Evolutionary conservation across 1,139 yeast species (phyloP).

Genomic region (Kodamaea suecica): DNA sequence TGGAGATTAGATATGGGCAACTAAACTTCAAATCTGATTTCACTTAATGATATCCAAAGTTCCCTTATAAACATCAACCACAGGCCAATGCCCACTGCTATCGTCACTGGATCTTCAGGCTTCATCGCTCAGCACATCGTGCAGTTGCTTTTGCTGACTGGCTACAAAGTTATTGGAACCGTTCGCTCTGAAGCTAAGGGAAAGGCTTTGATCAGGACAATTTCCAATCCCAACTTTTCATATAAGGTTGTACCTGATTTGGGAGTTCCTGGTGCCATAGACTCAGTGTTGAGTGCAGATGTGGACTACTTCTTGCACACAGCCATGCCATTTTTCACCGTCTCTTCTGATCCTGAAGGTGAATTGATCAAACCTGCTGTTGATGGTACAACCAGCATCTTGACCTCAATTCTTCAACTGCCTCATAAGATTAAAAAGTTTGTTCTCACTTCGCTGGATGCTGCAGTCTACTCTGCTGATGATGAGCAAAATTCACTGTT

Average conservation of each 20-base stretch:
- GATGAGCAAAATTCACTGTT: conserved; percentile 34
- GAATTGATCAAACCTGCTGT: conserved; percentile 42
- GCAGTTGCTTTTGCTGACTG: conserved; percentile 23
- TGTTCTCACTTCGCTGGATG: conserved; percentile 45
- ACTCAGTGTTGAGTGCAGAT: conserved; percentile 1
- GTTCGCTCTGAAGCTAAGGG: conserved; percentile 36
- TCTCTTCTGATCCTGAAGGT: conserved; percentile 27
- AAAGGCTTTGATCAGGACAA: conserved; percentile 18
- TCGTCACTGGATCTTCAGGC: conserved; percentile 44
- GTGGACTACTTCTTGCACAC: conserved; percentile 18
- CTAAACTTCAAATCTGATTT: no score
- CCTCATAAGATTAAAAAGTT: conserved; percentile 30
- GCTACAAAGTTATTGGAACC: conserved; percentile 34
- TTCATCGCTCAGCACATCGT: conserved; percentile 37
- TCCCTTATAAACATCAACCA: background rate
- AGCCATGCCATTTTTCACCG: conserved; percentile 18
- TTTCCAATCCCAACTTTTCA: conserved; percentile 16
- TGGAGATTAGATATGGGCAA: no score
- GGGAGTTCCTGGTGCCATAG: conserved; percentile 5
- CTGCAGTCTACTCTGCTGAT: conserved; percentile 37
- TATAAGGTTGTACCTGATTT: conserved; percentile 30
- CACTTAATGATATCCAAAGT: no score
- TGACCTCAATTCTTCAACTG: conserved; percentile 25
- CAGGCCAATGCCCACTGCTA: conserved; percentile 15
- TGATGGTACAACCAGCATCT: conserved; percentile 35